Percentiles rank a stretch among this genome's conserved stretches.
These are phyloP conservation scores for Gastroboletus turbinatus DNA, from an alignment of 1,284 basidiomycete genomes.

Conservation along the genomic window DNA sequence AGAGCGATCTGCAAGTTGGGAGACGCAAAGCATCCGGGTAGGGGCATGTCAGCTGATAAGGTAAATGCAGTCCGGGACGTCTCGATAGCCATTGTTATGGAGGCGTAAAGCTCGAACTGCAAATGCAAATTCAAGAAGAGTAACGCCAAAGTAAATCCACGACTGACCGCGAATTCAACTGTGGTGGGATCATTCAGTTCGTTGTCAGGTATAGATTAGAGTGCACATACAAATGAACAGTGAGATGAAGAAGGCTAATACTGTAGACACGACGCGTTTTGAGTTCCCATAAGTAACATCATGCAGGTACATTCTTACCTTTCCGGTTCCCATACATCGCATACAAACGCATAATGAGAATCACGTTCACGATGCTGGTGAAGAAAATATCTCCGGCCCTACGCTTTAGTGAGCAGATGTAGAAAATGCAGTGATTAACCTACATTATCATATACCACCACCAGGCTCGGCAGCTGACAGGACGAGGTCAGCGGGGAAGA, in stretches of 20 bases:
- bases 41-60: neutral
- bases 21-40: conserved; percentile 1
- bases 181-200: neutral
- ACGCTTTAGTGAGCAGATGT: neutral
- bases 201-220: neutral
- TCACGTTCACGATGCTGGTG: conserved; percentile 3
- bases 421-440: neutral
- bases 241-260: neutral
- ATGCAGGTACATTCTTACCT: neutral
- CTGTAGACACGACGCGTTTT: neutral
- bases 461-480: neutral
- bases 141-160: neutral
- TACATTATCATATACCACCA: conserved; percentile 2
- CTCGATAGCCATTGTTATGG: neutral
- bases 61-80: neutral
- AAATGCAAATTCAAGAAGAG: neutral
- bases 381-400: conserved; percentile 4
- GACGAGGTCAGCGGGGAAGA: neutral
- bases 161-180: neutral
- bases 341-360: conserved; percentile 7
- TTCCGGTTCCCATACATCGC: conserved; percentile 6
- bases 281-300: neutral
- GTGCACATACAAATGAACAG: neutral
- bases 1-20: neutral
- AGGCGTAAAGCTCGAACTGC: conserved; percentile 9